Percentiles rank a stretch among this genome's conserved stretches.
Conservation (phyloP, 2,329 filamentous ascomycete genomes). For the Coleophoma cylindrospora region DNA sequence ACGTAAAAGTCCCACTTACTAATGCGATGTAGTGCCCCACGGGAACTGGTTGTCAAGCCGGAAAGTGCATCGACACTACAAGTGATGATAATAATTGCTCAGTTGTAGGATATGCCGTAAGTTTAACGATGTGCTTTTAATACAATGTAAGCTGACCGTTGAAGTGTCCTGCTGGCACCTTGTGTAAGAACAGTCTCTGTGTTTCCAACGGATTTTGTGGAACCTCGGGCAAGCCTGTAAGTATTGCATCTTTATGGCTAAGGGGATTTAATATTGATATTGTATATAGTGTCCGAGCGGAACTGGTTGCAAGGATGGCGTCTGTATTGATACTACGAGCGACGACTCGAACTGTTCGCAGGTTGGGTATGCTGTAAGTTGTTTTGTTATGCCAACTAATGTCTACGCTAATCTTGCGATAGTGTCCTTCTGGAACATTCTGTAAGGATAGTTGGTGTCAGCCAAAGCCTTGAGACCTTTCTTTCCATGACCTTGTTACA, state of each 20-base stretch:
- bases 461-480: not conserved
- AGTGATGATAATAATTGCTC: not conserved
- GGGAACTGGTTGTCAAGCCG: not conserved
- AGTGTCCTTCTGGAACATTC: not conserved
- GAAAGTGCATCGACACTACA: not conserved
- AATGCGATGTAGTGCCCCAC: not conserved
- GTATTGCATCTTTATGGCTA: not conserved
- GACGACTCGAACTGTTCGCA: too few species aligned
- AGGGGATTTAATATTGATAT: not conserved
- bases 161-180: too few species aligned
- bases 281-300: not conserved
- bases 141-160: too few species aligned
- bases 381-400: not conserved
- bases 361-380: not conserved
- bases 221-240: not conserved
- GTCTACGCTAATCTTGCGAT: not conserved
- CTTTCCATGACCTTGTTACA: too few species aligned
- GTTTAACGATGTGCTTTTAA: not conserved
- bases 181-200: too few species aligned
- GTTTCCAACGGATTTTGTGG: too few species aligned
- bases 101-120: not conserved
- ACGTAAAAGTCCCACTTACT: not conserved
- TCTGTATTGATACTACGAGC: too few species aligned
- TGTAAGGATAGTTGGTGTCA: conserved; percentile 1
- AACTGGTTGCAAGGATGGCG: not conserved